Conservation (phyloP, 2,329 filamentous ascomycete species). For the Apiospora marii region DNA sequence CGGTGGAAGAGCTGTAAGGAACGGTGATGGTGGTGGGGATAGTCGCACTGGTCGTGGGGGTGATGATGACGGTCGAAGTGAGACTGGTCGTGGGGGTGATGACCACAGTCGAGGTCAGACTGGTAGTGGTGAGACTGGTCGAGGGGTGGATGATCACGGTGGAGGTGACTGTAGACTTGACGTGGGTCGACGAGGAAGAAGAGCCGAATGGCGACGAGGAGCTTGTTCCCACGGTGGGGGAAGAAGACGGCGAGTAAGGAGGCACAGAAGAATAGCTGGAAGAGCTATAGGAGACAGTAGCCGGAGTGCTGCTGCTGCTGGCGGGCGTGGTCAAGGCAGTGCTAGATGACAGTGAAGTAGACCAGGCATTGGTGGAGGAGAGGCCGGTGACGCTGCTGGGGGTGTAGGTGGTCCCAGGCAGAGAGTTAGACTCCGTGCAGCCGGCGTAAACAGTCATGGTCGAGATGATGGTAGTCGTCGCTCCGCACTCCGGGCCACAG, state of each 20-base stretch:
- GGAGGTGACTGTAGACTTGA: not conserved
- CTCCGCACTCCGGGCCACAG: constrained; percentile 36
- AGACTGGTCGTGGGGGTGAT: not conserved
- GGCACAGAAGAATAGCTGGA: not conserved
- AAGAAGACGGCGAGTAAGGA: not conserved
- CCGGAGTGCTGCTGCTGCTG: not conserved
- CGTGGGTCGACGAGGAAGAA: not conserved
- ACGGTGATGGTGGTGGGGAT: not conserved
- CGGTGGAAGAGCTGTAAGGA: constrained; percentile 9
- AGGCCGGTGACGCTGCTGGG: not conserved
- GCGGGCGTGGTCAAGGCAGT: not conserved
- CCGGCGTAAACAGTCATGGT: constrained; percentile 35
- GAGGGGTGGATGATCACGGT: not conserved
- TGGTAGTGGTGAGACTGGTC: not conserved
- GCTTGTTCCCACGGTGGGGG: not conserved
- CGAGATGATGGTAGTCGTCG: constrained; percentile 27
- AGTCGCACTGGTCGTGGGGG: not conserved
- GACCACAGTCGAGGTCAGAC: no score
- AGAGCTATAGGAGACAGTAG: not conserved
- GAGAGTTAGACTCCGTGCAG: constrained; percentile 32
- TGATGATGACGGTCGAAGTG: not conserved
- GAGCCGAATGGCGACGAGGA: not conserved
- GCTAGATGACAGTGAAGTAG: constrained; percentile 7
- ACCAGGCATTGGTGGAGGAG: constrained; percentile 8
- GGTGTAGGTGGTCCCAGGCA: not conserved